Base-by-base conservation (phyloP, 768 basidiomycete species). In the Tulasnella sp. region DNA sequence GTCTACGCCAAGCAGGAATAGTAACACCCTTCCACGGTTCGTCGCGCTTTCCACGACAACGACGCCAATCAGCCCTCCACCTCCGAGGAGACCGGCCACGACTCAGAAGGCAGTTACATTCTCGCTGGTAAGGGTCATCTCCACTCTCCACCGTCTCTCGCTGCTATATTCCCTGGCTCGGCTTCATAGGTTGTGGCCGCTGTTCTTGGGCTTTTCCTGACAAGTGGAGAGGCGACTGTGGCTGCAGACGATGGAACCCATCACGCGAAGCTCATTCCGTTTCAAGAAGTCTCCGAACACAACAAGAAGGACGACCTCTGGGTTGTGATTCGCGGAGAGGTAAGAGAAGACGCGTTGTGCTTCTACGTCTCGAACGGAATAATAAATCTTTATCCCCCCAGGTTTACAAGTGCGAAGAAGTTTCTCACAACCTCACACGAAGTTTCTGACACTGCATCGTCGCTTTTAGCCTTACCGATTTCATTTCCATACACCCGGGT, bases 241-340 rank as follows among this genome's bases (percentile, higher is more conserved):
- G 37, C n/a, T 39, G 36, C 69, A 14, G 69, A 70, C 36, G 40
- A 70, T 15, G 69, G 69, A 38, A 36, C 29, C 37, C 37, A 70
- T 42, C 40, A 39, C 34, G 42, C 25, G 25, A 37, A 52, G 25
- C 64, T 80, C 73, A 77, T 82, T 19, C 67, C 78, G 31, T 79
- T 79, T 38, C 79, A 81, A 29, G 82, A 85, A 71, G 83, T 85
- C 2, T 81, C 81, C 14, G 81, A 84, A 80, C 85, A 85, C 78
- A 82, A 82, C 71, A 81, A 76, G 9, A 76, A 80, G 15, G 82
- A 83, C 17, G 70, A 72, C 75, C 78, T 79, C n/a, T 82, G 82
- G 82, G 77, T 82, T 45, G 79, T 82, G 67, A 79, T 82, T 37
- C 75, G 80, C 22, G 82, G 79, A 7, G 73, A 80, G 25, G 80